Base-by-base conservation (phyloP, 257 asterid genomes). In the Thymus mandschuricus region DNA sequence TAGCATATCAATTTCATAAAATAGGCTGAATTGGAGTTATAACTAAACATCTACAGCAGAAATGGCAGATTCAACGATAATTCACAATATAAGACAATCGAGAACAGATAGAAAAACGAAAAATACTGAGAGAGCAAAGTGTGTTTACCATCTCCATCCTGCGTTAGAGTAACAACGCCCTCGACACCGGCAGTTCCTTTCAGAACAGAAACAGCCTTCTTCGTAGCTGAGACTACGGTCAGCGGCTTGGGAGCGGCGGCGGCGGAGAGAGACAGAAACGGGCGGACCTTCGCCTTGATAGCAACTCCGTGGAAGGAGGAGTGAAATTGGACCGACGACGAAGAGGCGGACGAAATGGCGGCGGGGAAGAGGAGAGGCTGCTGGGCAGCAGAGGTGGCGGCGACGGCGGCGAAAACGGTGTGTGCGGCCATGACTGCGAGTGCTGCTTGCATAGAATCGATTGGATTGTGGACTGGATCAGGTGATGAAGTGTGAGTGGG, bases 131-230 rank as follows among this genome's bases (percentile, higher is more conserved):
- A 13, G 69, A 73, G 71, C 21, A 59, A 38, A 34, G 68, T 49
- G 49, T 49, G 66, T 28, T 66, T 76, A 89, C 97, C 97, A 49
- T 80, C 87, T 59, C 72, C 85, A 11, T 91, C 96, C 81, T 94
- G 97, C 1, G 91, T 74, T 66, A 94, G 97, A 65, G 88, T 91
- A 77, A 85, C 96, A 21, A 94, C 96, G 49, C 99, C 99, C 84
- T 91, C 97, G 60, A 91, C 96, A 27, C n/a, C n/a, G 59, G 98
- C 83, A 34, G 80, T 79, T 10, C 99, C 99, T 41, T 88, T 94
- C 70, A 94, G 96, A 41, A 94, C 95, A 45, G 97, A 87, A 44
- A 94, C 98, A 33, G 89, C 97, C 61, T 91, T 94, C 77, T 86
- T 94, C 80, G 93, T 15, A 77, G 97, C 86, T 62, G 97, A 83